Conservation (phyloP, 129 eudicot genomes). For the Arctium minus region DNA sequence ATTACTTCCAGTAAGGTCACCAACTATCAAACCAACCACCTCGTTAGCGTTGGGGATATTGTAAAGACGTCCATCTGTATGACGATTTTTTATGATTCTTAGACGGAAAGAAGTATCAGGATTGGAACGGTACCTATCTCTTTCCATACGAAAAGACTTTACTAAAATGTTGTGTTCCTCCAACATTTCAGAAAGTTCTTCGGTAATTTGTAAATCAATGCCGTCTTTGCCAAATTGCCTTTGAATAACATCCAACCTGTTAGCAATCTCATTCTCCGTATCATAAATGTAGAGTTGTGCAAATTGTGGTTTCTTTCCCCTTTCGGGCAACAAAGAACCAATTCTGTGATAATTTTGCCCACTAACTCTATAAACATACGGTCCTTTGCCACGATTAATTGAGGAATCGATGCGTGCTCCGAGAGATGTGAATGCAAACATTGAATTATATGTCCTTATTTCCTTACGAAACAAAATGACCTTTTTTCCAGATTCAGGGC, state of each 20-base stretch:
- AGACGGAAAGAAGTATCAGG: background rate
- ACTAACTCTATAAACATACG: background rate
- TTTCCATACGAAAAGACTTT: constrained; percentile 10
- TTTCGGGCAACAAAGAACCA: constrained; percentile 8
- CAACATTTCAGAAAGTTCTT: background rate
- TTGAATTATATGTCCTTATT: constrained; percentile 16
- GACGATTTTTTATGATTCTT: background rate
- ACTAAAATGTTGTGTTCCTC: constrained; percentile 1
- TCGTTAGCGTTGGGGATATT: background rate
- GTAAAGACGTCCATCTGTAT: background rate
- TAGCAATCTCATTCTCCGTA: constrained; percentile 4
- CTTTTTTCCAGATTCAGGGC: background rate
- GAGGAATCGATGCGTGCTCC: background rate
- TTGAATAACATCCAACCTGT: background rate
- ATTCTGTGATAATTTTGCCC: constrained; percentile 18
- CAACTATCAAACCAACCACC: constrained; percentile 4
- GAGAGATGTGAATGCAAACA: constrained; percentile 28
- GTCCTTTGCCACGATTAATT: background rate
- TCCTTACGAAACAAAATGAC: background rate
- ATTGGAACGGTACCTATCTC: background rate
- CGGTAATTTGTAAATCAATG: background rate
- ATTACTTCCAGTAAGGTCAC: background rate
- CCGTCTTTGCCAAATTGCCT: background rate
- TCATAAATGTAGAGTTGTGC: constrained; percentile 22
- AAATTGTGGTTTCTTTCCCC: background rate